A percentile compares a stretch with the other conserved stretches of the same genome.
phyloP scores from a whole-genome alignment of 176 grass and related monocot genomes.

The Aegilops tauschii region DNA sequence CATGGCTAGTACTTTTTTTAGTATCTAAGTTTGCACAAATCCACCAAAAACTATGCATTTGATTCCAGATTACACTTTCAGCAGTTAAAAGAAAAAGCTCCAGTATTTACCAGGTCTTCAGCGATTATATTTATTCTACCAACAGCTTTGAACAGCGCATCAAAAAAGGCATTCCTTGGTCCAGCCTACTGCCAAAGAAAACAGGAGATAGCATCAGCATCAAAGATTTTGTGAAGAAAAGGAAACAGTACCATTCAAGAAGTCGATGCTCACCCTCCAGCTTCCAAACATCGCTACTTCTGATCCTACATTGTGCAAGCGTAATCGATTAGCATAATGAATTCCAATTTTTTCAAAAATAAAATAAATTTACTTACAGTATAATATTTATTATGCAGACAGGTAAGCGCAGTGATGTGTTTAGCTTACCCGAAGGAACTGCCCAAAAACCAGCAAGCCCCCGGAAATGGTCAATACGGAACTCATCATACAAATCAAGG shows the following conservation, averaged over 20 bases:
- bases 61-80: neutral
- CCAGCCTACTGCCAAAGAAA: constrained; percentile 92
- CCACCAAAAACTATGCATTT: neutral
- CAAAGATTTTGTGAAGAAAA: constrained; percentile 10
- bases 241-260: neutral
- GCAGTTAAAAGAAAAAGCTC: neutral
- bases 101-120: constrained; percentile 77
- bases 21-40: neutral
- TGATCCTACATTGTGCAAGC: constrained; percentile 57
- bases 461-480: constrained; percentile 96
- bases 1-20: neutral
- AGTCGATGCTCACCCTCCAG: constrained; percentile 77
- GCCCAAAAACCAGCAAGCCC: constrained; percentile 91
- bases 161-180: constrained; percentile 91
- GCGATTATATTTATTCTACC: constrained; percentile 82
- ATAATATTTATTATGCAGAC: constrained; percentile 14
- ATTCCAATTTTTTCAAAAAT: constrained; percentile 19
- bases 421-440: constrained; percentile 76
- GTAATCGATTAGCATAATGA: constrained; percentile 21
- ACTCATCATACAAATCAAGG: constrained; percentile 98
- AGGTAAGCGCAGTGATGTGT: neutral
- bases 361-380: constrained; percentile 17
- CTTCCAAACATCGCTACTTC: constrained; percentile 75
- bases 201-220: constrained; percentile 32
- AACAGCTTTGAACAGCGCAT: constrained; percentile 79